Conservation (phyloP, 2,329 filamentous ascomycete species). For the Stachybotrys echinatus region DNA sequence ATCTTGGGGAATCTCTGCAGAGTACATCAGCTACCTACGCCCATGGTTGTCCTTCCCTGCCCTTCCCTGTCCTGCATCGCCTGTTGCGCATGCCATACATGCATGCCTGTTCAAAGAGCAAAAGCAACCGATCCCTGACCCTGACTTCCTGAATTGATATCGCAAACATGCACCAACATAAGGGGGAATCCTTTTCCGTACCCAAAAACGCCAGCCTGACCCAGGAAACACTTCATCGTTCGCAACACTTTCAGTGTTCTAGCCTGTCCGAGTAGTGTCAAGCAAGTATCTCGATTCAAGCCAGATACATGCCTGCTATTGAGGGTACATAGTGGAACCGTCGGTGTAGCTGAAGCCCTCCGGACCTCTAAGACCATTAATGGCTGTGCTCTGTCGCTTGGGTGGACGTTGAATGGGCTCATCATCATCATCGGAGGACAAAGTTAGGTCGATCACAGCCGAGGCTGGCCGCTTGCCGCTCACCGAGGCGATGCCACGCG, state of each 20-base stretch:
- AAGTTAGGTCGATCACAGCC: conserved; percentile 55
- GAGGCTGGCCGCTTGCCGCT: conserved; percentile 44
- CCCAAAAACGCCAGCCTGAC: conserved; percentile 2
- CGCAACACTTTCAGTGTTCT: neutral
- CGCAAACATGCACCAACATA: neutral
- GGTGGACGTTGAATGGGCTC: conserved; percentile 36
- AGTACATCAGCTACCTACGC: too few relatives aligned
- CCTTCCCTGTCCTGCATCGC: neutral
- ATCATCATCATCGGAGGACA: conserved; percentile 50
- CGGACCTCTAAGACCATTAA: conserved; percentile 16
- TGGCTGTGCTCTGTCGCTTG: conserved; percentile 38
- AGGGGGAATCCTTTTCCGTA: conserved; percentile 2
- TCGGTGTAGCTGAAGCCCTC: conserved; percentile 13
- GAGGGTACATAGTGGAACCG: conserved; percentile 15
- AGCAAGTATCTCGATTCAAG: conserved; percentile 12
- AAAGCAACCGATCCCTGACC: neutral
- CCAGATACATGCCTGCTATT: conserved; percentile 10
- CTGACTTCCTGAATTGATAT: neutral
- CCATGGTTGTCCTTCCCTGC: neutral
- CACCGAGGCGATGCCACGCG: conserved; percentile 26
- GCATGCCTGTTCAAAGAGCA: neutral
- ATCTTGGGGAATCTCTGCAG: too few relatives aligned
- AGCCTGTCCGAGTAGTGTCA: neutral
- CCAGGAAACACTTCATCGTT: neutral
- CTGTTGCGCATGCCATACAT: neutral